phyloP scores from a whole-genome alignment of 441 rosid genomes.

The Adansonia madagascariensis region DNA sequence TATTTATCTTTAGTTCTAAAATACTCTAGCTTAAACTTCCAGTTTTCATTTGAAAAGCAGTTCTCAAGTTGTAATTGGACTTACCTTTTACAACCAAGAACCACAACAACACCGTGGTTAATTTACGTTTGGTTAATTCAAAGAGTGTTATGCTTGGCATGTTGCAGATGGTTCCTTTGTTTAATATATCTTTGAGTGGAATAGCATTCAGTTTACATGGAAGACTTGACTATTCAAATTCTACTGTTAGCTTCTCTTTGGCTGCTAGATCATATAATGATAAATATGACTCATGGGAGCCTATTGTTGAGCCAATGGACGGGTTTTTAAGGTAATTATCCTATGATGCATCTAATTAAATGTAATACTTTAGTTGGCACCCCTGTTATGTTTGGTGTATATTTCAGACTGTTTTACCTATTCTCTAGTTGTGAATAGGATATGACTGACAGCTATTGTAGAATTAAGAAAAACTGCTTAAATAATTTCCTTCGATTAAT shows the following conservation, averaged over 20 bases:
- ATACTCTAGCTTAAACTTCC: background rate
- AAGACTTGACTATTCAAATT: constrained; percentile 63
- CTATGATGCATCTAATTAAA: constrained; percentile 10
- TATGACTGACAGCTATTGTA: background rate
- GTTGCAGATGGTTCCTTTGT: constrained; percentile 97
- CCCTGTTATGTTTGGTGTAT: background rate
- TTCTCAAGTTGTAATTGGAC: constrained; percentile 1
- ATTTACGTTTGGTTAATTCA: constrained; percentile 20
- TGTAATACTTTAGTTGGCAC: constrained; percentile 12
- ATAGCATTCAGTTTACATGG: constrained; percentile 79
- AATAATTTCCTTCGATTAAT: background rate
- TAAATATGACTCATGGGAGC: constrained; percentile 95
- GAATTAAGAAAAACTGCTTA: constrained; percentile 10
- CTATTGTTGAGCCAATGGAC: constrained; percentile 90
- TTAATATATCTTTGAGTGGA: constrained; percentile 77
- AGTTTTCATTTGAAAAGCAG: background rate
- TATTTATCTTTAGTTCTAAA: constrained; percentile 12
- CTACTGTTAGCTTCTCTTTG: constrained; percentile 79
- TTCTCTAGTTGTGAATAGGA: background rate
- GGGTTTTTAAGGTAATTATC: constrained; percentile 69
- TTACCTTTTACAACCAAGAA: background rate
- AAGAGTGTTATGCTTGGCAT: constrained; percentile 28
- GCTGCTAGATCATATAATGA: constrained; percentile 94
- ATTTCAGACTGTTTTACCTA: background rate
- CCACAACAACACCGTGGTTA: constrained; percentile 1